phyloP scores from a whole-genome alignment of 495 filamentous ascomycete species.

The Penicillium diatomitis region DNA sequence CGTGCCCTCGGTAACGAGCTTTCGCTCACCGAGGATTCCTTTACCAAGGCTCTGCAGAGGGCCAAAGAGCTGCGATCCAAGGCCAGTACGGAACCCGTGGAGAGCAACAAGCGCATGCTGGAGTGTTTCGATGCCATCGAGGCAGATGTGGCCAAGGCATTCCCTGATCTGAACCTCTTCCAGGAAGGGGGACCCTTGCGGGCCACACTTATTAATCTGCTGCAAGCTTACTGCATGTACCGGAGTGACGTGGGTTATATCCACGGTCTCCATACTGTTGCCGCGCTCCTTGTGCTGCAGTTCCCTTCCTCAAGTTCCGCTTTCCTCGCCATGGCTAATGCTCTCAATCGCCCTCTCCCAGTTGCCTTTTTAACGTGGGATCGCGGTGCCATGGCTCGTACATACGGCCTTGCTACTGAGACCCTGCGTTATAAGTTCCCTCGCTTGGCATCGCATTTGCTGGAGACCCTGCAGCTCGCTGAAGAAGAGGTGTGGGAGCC shows the following conservation, averaged over 20 bases:
- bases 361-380: slow-evolving; percentile 82
- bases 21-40: slow-evolving; percentile 64
- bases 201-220: slow-evolving; percentile 64
- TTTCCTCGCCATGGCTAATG: slow-evolving; percentile 80
- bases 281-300: slow-evolving; percentile 78
- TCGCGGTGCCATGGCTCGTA: slow-evolving; percentile 57
- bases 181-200: slow-evolving; percentile 69
- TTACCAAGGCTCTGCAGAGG: slow-evolving; percentile 65
- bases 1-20: slow-evolving; percentile 86
- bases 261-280: slow-evolving; percentile 77
- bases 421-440: slow-evolving; percentile 66
- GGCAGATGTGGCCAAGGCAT: slow-evolving; percentile 61
- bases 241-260: slow-evolving; percentile 88
- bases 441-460: slow-evolving; percentile 59
- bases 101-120: slow-evolving; percentile 38
- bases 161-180: slow-evolving; percentile 78
- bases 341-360: slow-evolving; percentile 80
- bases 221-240: slow-evolving; percentile 89
- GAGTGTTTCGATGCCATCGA: slow-evolving; percentile 64
- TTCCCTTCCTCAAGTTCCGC: slow-evolving; percentile 59
- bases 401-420: slow-evolving; percentile 61
- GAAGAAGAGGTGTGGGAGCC: slow-evolving; percentile 46
- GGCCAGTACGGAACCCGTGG: slow-evolving; percentile 32
- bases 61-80: slow-evolving; percentile 56
- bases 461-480: slow-evolving; percentile 33